phyloP scores from a whole-genome alignment of 2,329 filamentous ascomycete species.

The Xylariaceae sp. region DNA sequence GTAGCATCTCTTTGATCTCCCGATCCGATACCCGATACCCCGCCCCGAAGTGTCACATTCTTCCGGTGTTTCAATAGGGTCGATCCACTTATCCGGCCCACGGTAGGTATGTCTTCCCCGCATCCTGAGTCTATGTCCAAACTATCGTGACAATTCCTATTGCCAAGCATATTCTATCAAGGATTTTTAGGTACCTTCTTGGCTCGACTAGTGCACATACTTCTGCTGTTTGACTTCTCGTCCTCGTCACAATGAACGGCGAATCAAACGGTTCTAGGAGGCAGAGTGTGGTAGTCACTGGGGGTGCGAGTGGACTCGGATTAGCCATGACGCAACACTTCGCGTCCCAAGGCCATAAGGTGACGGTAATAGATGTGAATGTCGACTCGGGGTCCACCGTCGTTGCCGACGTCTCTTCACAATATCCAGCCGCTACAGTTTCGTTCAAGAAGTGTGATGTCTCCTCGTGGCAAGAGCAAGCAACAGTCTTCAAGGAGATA shows the following conservation, averaged over 20 bases:
- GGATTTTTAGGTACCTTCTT: no score
- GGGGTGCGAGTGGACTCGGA: constrained; percentile 42
- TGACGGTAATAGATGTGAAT: constrained; percentile 41
- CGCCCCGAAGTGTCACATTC: constrained; percentile 11
- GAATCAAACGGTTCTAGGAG: neutral
- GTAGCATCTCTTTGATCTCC: neutral
- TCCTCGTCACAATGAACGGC: constrained; percentile 12
- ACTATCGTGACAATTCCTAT: constrained; percentile 2
- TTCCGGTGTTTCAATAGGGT: constrained; percentile 15
- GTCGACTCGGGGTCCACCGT: constrained; percentile 28
- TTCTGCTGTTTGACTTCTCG: neutral
- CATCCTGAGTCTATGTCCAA: neutral
- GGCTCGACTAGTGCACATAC: no score
- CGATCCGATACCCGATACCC: constrained; percentile 5
- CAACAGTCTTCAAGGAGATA: constrained; percentile 39
- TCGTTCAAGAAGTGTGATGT: constrained; percentile 42
- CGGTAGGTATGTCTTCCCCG: constrained; percentile 14
- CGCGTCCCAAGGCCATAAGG: constrained; percentile 36
- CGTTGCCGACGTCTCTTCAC: constrained; percentile 29
- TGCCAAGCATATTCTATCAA: neutral
- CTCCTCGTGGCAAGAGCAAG: constrained; percentile 42
- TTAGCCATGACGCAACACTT: constrained; percentile 40
- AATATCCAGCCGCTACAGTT: constrained; percentile 31
- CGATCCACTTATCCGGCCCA: constrained; percentile 16
- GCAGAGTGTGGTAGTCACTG: constrained; percentile 39